These are phyloP conservation scores for Globisporangium nagaii DNA, from an alignment of 352 stramenopile species.

Conservation along the genomic window DNA sequence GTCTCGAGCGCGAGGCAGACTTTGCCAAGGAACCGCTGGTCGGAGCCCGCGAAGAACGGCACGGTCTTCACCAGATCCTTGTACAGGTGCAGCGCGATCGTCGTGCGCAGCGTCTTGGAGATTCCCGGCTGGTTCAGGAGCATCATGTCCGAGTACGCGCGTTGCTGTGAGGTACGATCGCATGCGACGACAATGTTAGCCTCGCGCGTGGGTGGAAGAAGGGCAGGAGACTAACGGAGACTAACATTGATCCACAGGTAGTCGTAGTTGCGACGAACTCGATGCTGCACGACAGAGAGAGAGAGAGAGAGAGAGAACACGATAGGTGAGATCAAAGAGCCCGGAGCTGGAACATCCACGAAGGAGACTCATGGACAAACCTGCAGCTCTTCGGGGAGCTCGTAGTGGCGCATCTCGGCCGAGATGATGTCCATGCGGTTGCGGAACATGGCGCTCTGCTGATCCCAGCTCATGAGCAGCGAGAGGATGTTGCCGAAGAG, in stretches of 20 bases:
- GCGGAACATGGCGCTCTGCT: constrained; percentile 70
- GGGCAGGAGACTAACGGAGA: neutral
- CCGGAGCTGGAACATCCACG: neutral
- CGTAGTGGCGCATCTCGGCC: constrained; percentile 78
- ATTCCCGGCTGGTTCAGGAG: constrained; percentile 72
- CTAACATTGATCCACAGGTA: constrained; percentile 83
- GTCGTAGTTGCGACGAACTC: constrained; percentile 75
- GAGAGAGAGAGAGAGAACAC: neutral
- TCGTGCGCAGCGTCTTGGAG: constrained; percentile 70
- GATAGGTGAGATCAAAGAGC: neutral
- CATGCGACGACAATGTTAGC: no score
- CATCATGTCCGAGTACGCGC: constrained; percentile 84
- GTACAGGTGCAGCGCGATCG: constrained; percentile 75
- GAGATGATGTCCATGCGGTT: constrained; percentile 86
- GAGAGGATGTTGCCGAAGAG: constrained; percentile 80
- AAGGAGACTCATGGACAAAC: constrained; percentile 5
- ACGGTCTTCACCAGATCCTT: constrained; percentile 77
- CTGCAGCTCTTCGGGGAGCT: constrained; percentile 63
- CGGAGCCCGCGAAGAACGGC: constrained; percentile 72
- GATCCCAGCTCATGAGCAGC: constrained; percentile 76
- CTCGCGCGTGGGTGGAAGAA: neutral
- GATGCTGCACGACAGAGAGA: constrained; percentile 29
- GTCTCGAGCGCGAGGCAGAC: constrained; percentile 74
- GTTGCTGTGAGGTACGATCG: no score
- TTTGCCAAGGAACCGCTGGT: constrained; percentile 70